Evolutionary conservation across 2,329 filamentous ascomycete genomes (phyloP).

Genomic region (Colletotrichum lentis): DNA sequence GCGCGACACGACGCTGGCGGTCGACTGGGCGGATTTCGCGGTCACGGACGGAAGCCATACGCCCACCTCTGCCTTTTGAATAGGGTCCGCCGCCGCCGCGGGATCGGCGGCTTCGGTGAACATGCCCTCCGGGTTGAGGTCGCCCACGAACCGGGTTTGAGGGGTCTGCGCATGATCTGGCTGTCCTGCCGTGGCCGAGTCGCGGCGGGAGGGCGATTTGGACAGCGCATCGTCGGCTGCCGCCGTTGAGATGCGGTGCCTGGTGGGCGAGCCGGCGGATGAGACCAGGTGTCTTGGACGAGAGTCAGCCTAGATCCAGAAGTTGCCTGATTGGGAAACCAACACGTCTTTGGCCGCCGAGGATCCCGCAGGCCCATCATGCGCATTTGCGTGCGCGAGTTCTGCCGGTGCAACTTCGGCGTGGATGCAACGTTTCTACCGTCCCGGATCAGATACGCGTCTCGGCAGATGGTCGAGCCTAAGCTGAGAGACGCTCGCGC

Average conservation of each 20-base stretch:
- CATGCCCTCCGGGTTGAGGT: slow-evolving; percentile 67
- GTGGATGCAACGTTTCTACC: slow-evolving; percentile 56
- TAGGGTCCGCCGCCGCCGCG: slow-evolving; percentile 47
- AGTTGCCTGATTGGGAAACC: slow-evolving; percentile 34
- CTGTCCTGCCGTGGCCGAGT: slow-evolving; percentile 16
- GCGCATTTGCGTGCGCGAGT: background rate
- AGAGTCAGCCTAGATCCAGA: slow-evolving; percentile 16
- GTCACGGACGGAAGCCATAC: slow-evolving; percentile 59
- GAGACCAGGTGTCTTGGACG: background rate
- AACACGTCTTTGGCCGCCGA: slow-evolving; percentile 25
- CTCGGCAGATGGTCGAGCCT: background rate
- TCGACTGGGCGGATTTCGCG: slow-evolving; percentile 44
- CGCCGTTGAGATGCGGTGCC: slow-evolving; percentile 19
- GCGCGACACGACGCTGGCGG: slow-evolving; percentile 40
- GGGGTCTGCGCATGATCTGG: slow-evolving; percentile 23
- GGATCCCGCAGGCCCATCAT: slow-evolving; percentile 21
- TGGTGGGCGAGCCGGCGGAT: slow-evolving; percentile 14
- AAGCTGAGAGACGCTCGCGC: background rate
- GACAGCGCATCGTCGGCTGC: background rate
- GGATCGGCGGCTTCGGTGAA: slow-evolving; percentile 63
- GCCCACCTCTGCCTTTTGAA: slow-evolving; percentile 62
- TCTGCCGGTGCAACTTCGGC: slow-evolving; percentile 43
- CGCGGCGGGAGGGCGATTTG: slow-evolving; percentile 17
- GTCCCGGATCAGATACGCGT: slow-evolving; percentile 45
- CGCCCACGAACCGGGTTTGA: slow-evolving; percentile 61